A percentile compares a stretch with the other conserved stretches of the same genome.
Conservation (phyloP, 2,329 filamentous ascomycete genomes). For the Cercospora brassicicola region DNA sequence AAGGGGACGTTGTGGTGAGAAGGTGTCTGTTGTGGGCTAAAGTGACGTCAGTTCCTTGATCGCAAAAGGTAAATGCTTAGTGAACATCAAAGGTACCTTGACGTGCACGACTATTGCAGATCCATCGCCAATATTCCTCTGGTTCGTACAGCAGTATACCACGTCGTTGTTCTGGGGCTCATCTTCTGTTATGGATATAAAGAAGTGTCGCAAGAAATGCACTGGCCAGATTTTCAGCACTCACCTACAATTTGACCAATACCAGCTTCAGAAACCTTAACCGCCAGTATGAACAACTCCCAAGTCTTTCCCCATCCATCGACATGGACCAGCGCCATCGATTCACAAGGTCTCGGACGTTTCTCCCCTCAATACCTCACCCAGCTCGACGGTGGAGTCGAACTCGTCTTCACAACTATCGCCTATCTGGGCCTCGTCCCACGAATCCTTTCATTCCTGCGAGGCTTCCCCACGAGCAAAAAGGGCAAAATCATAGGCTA, state of each 20-base stretch:
- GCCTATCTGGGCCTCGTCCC: neutral
- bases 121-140: neutral
- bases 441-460: neutral
- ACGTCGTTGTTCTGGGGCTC: neutral
- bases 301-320: too few relatives aligned
- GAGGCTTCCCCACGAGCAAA: neutral
- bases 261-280: neutral
- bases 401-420: neutral
- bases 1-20: too few relatives aligned
- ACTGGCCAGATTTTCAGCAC: neutral
- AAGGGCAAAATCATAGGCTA: neutral
- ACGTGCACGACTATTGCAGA: neutral
- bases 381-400: neutral
- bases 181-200: too few relatives aligned
- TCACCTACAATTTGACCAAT: neutral
- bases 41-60: neutral
- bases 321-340: neutral
- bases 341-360: neutral
- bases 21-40: neutral
- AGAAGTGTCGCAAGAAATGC: neutral
- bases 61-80: neutral
- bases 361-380: neutral
- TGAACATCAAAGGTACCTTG: neutral
- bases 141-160: neutral
- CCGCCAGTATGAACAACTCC: neutral